These are phyloP conservation scores for Aureobasidium subglaciale DNA, from an alignment of 2,329 filamentous ascomycete species.

Conservation along the genomic window DNA sequence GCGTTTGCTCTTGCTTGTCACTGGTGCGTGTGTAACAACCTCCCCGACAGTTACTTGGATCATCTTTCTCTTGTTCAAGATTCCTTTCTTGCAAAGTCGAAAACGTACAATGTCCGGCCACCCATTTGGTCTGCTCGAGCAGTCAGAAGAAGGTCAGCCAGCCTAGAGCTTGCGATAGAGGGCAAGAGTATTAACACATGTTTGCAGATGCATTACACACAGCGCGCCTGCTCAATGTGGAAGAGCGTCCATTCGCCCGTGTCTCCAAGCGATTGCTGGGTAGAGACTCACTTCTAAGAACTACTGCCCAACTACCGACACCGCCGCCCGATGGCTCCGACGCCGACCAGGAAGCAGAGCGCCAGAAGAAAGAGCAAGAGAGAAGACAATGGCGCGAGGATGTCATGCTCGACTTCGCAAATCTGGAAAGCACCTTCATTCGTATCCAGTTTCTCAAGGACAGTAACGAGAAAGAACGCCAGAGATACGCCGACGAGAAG, in stretches of 20 bases:
- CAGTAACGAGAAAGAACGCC: slow-evolving; percentile 75
- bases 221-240: slow-evolving; percentile 75
- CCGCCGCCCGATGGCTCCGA: slow-evolving; percentile 58
- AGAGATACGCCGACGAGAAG: slow-evolving; percentile 76
- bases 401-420: slow-evolving; percentile 77
- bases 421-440: slow-evolving; percentile 77
- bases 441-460: slow-evolving; percentile 81
- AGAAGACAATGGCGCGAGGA: slow-evolving; percentile 72
- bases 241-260: slow-evolving; percentile 87
- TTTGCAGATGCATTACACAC: slow-evolving; percentile 74
- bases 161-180: slow-evolving; percentile 15
- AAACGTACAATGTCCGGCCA: not conserved
- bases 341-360: slow-evolving; percentile 38
- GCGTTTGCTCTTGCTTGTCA: not conserved
- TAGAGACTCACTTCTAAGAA: slow-evolving; percentile 57
- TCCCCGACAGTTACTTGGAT: not conserved
- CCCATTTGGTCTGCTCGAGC: slow-evolving; percentile 55
- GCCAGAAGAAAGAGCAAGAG: slow-evolving; percentile 46
- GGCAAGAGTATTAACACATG: not conserved
- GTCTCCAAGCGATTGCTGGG: slow-evolving; percentile 73
- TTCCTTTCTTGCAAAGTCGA: too few species aligned
- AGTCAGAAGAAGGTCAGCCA: slow-evolving; percentile 55
- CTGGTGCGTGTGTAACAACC: not conserved
- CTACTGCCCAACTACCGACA: slow-evolving; percentile 52
- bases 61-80: not conserved